phyloP scores from a whole-genome alignment of 768 basidiomycete species.

The Mycena galericulata region DNA sequence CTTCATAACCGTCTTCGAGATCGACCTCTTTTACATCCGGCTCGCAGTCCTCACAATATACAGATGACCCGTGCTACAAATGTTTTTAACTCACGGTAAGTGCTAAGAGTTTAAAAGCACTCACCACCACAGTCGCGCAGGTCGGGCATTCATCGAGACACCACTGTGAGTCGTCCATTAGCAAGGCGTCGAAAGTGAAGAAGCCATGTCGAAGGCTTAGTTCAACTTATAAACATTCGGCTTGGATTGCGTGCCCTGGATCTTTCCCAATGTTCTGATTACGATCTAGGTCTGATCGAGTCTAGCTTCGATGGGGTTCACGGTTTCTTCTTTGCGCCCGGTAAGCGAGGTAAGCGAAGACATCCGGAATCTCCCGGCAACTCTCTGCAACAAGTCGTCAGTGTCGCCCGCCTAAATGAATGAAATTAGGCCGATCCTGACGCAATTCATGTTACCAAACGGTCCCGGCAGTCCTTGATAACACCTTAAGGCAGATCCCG shows the following conservation, averaged over 20 bases:
- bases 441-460: too few species aligned
- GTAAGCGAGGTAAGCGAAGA: not conserved
- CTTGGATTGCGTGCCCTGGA: not conserved
- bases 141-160: constrained; percentile 33
- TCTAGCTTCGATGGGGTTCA: constrained; percentile 20
- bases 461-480: too few species aligned
- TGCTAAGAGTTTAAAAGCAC: too few species aligned
- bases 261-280: constrained; percentile 17
- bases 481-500: too few species aligned
- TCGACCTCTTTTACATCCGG: constrained; percentile 10
- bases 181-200: not conserved
- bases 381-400: not conserved
- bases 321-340: constrained; percentile 18
- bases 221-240: constrained; percentile 17
- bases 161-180: constrained; percentile 32
- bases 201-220: not conserved
- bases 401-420: not conserved
- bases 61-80: constrained; percentile 23
- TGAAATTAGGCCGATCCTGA: too few species aligned
- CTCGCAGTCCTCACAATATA: constrained; percentile 32
- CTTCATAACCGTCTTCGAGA: not conserved
- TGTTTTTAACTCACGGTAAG: too few species aligned
- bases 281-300: not conserved
- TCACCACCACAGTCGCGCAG: constrained; percentile 30
- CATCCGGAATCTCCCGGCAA: constrained; percentile 1